Percentiles rank a stretch among this genome's conserved stretches.
These are phyloP conservation scores for Beauveria sp. DNA, from an alignment of 2,329 filamentous ascomycete species.

Conservation along the genomic window DNA sequence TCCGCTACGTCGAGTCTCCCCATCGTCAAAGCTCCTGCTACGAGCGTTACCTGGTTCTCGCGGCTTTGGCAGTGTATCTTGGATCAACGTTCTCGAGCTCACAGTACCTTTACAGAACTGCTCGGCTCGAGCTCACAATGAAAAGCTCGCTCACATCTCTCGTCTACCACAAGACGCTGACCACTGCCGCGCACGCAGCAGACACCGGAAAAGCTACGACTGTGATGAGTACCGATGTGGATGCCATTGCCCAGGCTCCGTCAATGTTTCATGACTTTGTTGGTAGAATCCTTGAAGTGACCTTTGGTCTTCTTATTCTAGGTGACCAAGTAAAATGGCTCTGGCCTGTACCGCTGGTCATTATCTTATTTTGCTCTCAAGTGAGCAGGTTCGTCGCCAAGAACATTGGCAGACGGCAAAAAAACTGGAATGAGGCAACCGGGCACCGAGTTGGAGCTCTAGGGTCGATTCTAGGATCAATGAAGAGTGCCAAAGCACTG, in stretches of 20 bases:
- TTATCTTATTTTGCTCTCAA: constrained; percentile 35
- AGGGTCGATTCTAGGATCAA: constrained; percentile 23
- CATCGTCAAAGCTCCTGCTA: constrained; percentile 24
- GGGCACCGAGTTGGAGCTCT: constrained; percentile 31
- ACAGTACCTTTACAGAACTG: constrained; percentile 22
- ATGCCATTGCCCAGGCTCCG: constrained; percentile 23
- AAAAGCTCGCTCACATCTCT: constrained; percentile 29
- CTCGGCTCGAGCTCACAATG: constrained; percentile 26
- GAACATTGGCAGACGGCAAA: constrained; percentile 27
- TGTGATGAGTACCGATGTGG: constrained; percentile 34
- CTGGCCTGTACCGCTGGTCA: constrained; percentile 30
- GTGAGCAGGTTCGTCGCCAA: constrained; percentile 33
- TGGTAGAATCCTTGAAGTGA: constrained; percentile 33
- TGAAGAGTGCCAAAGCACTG: constrained; percentile 10
- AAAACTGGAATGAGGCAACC: constrained; percentile 33
- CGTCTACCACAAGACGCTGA: constrained; percentile 26
- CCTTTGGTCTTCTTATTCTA: constrained; percentile 32
- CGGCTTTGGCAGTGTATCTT: constrained; percentile 27
- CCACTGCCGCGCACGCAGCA: constrained; percentile 15
- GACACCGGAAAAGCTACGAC: constrained; percentile 28
- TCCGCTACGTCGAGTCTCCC: constrained; percentile 28
- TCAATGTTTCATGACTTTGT: constrained; percentile 36
- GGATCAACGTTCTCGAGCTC: constrained; percentile 18
- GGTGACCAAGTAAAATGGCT: constrained; percentile 34
- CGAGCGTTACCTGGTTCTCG: constrained; percentile 25